Conservation (phyloP, 2,329 filamentous ascomycete species). For the Camillea tinctor region DNA sequence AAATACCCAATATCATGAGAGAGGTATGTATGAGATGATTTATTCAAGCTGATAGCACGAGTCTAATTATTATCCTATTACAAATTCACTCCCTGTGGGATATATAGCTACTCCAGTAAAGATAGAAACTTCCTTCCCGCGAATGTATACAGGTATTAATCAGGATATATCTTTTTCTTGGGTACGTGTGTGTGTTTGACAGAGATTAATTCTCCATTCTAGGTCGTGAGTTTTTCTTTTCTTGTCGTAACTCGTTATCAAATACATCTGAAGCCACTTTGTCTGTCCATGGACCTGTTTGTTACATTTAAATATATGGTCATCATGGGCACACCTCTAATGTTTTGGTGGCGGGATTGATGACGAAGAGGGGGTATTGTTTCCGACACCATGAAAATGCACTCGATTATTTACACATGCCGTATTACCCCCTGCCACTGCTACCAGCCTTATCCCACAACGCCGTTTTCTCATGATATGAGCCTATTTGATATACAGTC, state of each 20-base stretch:
- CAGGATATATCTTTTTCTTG: too few relatives aligned
- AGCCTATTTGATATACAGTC: background rate
- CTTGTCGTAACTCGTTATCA: background rate
- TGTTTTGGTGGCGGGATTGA: constrained; percentile 3
- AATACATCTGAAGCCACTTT: background rate
- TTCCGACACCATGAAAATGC: constrained; percentile 31
- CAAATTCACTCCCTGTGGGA: too few relatives aligned
- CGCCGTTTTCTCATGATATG: constrained; percentile 13
- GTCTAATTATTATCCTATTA: too few relatives aligned
- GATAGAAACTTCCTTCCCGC: too few relatives aligned
- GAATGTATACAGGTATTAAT: too few relatives aligned
- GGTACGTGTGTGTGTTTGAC: too few relatives aligned
- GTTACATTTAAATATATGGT: background rate
- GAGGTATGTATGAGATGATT: too few relatives aligned
- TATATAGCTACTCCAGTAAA: too few relatives aligned
- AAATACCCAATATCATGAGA: too few relatives aligned
- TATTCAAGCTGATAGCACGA: too few relatives aligned
- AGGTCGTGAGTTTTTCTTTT: too few relatives aligned
- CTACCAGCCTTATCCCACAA: constrained; percentile 13
- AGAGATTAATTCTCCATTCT: too few relatives aligned
- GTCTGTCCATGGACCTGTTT: background rate
- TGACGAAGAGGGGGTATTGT: constrained; percentile 21
- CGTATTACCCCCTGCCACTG: constrained; percentile 5
- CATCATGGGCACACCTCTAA: background rate
- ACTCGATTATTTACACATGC: constrained; percentile 16